These are phyloP conservation scores for Didymella pomorum DNA, from an alignment of 2,329 filamentous ascomycete genomes.

Conservation along the genomic window DNA sequence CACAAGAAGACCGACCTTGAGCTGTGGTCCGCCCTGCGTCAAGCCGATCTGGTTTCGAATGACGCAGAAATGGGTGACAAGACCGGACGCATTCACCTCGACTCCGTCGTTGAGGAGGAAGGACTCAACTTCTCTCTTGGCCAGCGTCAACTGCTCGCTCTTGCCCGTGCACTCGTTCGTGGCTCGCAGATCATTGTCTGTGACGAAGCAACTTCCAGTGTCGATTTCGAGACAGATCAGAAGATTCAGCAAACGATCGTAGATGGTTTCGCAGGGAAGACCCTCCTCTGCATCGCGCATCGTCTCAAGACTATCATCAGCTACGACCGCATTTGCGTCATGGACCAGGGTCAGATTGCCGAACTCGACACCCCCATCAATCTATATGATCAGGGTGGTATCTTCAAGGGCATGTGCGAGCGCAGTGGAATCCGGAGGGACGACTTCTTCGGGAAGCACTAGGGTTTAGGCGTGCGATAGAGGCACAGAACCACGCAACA, in stretches of 20 bases:
- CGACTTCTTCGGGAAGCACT: conserved; percentile 52
- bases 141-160: conserved; percentile 82
- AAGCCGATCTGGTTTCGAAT: conserved; percentile 72
- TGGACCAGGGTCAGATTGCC: conserved; percentile 88
- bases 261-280: conserved; percentile 83
- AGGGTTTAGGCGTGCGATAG: conserved; percentile 5
- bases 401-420: conserved; percentile 91
- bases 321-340: conserved; percentile 95
- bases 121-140: conserved; percentile 97
- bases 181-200: conserved; percentile 92
- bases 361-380: conserved; percentile 81
- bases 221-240: conserved; percentile 88
- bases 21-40: conserved; percentile 78
- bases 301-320: conserved; percentile 89
- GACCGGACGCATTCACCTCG: conserved; percentile 76
- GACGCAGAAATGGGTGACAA: conserved; percentile 58
- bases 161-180: conserved; percentile 88
- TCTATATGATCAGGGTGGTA: conserved; percentile 76
- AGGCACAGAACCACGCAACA: conserved; percentile 2
- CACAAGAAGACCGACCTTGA: conserved; percentile 78
- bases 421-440: conserved; percentile 74
- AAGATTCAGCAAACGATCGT: conserved; percentile 85
- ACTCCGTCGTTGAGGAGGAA: conserved; percentile 88
- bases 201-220: conserved; percentile 91
- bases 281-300: conserved; percentile 91